phyloP scores from a whole-genome alignment of 225 moss, liverwort and hornwort genomes.

The Bryoerythrophyllum caledonicum region DNA sequence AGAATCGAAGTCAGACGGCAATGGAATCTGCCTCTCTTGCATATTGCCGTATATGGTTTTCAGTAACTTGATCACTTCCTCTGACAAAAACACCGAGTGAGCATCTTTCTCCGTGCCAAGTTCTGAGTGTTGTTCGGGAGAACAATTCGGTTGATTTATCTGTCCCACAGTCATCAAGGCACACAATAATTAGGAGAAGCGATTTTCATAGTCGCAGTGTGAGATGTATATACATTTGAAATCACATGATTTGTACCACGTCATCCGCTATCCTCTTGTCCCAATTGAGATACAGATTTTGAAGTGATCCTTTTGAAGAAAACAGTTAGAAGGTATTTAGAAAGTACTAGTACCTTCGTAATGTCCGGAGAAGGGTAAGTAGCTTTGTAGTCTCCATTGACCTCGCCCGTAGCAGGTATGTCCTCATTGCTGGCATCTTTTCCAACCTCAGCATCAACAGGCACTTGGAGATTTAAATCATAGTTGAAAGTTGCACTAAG shows the following conservation, averaged over 20 bases:
- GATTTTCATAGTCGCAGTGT: slow-evolving; percentile 1
- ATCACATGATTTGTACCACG: neutral
- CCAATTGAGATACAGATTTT: neutral
- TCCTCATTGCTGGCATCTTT: neutral
- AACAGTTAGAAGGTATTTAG: neutral
- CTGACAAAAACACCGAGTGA: slow-evolving; percentile 19
- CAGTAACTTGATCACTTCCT: slow-evolving; percentile 32
- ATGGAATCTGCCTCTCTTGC: slow-evolving; percentile 30
- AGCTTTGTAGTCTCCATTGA: slow-evolving; percentile 20
- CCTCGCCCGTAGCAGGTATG: slow-evolving; percentile 15
- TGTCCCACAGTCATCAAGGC: neutral
- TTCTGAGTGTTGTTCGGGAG: slow-evolving; percentile 12
- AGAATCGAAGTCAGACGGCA: slow-evolving; percentile 25
- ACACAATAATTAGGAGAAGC: slow-evolving; percentile 1
- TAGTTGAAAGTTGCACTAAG: neutral
- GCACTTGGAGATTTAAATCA: slow-evolving; percentile 16
- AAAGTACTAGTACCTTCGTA: slow-evolving; percentile 28
- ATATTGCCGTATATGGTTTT: slow-evolving; percentile 28
- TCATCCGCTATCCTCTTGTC: neutral
- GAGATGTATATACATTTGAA: neutral
- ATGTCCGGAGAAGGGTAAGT: slow-evolving; percentile 12
- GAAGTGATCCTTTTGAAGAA: neutral
- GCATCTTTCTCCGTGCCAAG: slow-evolving; percentile 20
- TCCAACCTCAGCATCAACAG: slow-evolving; percentile 5
- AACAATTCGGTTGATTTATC: neutral